Conservation (phyloP, 2,329 filamentous ascomycete genomes). For the Cordyceps militaris region DNA sequence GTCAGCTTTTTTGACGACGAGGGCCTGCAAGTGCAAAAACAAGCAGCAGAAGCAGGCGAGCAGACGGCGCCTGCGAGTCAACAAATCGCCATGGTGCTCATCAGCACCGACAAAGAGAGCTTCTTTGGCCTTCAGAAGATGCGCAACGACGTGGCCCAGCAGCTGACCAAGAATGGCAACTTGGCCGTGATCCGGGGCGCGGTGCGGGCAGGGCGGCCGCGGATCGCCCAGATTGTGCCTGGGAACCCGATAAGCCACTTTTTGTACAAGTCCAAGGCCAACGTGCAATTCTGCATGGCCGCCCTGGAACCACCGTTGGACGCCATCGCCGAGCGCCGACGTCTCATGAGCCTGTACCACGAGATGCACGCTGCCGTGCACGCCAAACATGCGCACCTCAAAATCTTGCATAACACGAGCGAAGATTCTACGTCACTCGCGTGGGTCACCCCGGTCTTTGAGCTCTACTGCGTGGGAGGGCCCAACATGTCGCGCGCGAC, state of each 20-base stretch:
- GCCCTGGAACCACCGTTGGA: constrained; percentile 64
- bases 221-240: constrained; percentile 67
- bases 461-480: constrained; percentile 91
- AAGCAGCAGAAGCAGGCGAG: constrained; percentile 46
- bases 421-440: constrained; percentile 74
- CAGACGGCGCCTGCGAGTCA: constrained; percentile 52
- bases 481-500: constrained; percentile 57
- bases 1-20: constrained; percentile 81
- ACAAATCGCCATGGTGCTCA: constrained; percentile 83
- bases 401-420: constrained; percentile 73
- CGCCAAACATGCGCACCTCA: constrained; percentile 73
- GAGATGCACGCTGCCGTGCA: constrained; percentile 81
- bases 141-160: constrained; percentile 55
- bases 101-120: constrained; percentile 86
- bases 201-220: constrained; percentile 62
- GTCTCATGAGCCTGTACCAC: constrained; percentile 78
- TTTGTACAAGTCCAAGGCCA: constrained; percentile 86
- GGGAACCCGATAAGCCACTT: constrained; percentile 82
- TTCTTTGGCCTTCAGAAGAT: constrained; percentile 83
- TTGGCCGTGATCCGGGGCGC: constrained; percentile 69
- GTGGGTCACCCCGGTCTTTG: constrained; percentile 87
- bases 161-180: constrained; percentile 68
- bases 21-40: constrained; percentile 25
- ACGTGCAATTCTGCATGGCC: constrained; percentile 95
- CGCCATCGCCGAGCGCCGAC: constrained; percentile 52